Evolutionary conservation across 495 filamentous ascomycete species (phyloP).

Genomic region (Aspergillus bertholletiae): DNA sequence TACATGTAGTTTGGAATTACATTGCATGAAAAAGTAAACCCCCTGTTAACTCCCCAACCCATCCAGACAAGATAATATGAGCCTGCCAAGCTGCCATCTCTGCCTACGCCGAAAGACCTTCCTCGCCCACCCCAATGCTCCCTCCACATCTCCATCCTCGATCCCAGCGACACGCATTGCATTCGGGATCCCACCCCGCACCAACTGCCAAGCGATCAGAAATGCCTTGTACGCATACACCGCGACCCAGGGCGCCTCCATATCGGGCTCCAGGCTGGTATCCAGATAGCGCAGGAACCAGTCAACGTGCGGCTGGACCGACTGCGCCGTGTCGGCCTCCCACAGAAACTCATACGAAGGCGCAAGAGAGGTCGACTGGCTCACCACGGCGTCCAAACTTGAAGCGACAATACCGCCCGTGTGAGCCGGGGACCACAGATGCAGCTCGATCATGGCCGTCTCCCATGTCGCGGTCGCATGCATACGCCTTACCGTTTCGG

Average conservation of each 20-base stretch:
- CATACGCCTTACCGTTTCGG: not conserved
- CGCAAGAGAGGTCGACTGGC: slow-evolving; percentile 23
- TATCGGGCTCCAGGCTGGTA: slow-evolving; percentile 3
- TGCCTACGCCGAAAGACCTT: slow-evolving; percentile 24
- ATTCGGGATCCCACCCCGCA: slow-evolving; percentile 19
- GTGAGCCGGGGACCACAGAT: slow-evolving; percentile 35
- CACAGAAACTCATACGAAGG: slow-evolving; percentile 24
- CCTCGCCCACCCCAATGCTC: slow-evolving; percentile 29
- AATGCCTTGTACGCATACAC: slow-evolving; percentile 39
- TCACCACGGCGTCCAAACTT: slow-evolving; percentile 28
- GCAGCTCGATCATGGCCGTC: slow-evolving; percentile 35
- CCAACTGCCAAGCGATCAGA: slow-evolving; percentile 35
- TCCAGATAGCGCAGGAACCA: slow-evolving; percentile 39
- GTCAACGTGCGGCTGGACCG: slow-evolving; percentile 30
- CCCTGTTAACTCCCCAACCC: slow-evolving; percentile 12
- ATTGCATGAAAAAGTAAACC: not conserved
- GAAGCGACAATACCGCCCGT: slow-evolving; percentile 30
- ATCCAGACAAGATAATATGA: slow-evolving; percentile 30
- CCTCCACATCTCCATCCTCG: slow-evolving; percentile 24
- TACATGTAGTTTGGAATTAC: too few relatives aligned
- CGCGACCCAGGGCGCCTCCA: slow-evolving; percentile 32
- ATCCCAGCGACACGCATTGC: slow-evolving; percentile 29
- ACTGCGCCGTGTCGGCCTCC: slow-evolving; percentile 20
- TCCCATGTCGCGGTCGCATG: slow-evolving; percentile 33
- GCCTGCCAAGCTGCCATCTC: slow-evolving; percentile 23